phyloP scores from a whole-genome alignment of 2,329 filamentous ascomycete species.

The Aspergillus ustus region DNA sequence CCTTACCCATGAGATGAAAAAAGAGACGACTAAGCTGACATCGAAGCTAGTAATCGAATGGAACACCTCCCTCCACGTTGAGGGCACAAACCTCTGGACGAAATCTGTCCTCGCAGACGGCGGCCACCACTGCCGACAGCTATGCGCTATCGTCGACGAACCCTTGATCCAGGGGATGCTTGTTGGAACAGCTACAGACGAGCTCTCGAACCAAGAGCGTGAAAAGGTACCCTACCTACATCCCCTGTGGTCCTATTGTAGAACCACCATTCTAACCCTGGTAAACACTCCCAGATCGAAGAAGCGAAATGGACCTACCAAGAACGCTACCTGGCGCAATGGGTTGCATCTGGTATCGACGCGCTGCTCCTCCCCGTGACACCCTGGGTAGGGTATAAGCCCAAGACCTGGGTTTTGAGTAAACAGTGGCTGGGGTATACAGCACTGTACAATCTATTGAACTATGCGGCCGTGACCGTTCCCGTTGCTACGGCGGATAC shows the following conservation, averaged over 20 bases:
- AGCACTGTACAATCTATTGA: slow-evolving; percentile 40
- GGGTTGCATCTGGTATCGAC: slow-evolving; percentile 34
- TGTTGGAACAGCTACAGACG: slow-evolving; percentile 34
- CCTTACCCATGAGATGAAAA: background rate
- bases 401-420: slow-evolving; percentile 36
- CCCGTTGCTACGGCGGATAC: slow-evolving; percentile 51
- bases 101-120: slow-evolving; percentile 37
- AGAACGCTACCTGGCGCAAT: slow-evolving; percentile 29
- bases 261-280: background rate
- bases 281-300: slow-evolving; percentile 22
- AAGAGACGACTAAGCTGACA: background rate
- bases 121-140: slow-evolving; percentile 31
- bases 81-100: slow-evolving; percentile 35
- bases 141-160: slow-evolving; percentile 34
- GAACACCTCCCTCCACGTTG: slow-evolving; percentile 33
- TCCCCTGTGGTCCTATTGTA: background rate
- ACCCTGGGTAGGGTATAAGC: slow-evolving; percentile 35
- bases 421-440: slow-evolving; percentile 42
- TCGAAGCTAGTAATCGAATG: slow-evolving; percentile 31
- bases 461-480: slow-evolving; percentile 39
- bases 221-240: slow-evolving; percentile 23
- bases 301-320: slow-evolving; percentile 27
- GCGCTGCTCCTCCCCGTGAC: slow-evolving; percentile 35
- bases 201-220: slow-evolving; percentile 26
- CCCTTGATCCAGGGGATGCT: slow-evolving; percentile 39